Conservation (phyloP, 768 basidiomycete species). For the Boletus fagicola region DNA sequence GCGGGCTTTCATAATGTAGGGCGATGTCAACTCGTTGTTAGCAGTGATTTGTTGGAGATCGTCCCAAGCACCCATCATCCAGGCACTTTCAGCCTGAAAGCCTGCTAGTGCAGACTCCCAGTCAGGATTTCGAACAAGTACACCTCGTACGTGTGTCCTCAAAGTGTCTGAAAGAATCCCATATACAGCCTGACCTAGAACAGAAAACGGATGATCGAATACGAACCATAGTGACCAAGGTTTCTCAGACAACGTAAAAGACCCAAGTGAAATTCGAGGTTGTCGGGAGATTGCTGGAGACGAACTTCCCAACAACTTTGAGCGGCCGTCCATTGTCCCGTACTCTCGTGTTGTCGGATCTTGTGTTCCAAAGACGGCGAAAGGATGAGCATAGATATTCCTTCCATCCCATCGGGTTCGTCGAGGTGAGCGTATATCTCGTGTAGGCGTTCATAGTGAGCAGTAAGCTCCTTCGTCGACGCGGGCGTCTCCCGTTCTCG, state of each 20-base stretch:
- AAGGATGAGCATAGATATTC: conserved; percentile 83
- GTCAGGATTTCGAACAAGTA: conserved; percentile 78
- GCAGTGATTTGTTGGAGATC: conserved; percentile 67
- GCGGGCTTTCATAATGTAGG: conserved; percentile 72
- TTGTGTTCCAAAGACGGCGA: conserved; percentile 92
- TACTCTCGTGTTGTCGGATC: conserved; percentile 96
- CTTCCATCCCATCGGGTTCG: conserved; percentile 99
- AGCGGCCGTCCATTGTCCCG: conserved; percentile 95
- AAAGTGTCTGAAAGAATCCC: conserved; percentile 65
- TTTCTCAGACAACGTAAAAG: conserved; percentile 88
- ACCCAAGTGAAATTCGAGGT: conserved; percentile 85
- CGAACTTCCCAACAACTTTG: conserved; percentile 99
- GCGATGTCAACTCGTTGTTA: conserved; percentile 46
- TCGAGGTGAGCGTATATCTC: conserved; percentile 95
- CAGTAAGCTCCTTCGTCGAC: conserved; percentile 43
- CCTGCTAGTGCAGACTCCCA: conserved; percentile 78
- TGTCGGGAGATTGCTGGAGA: conserved; percentile 86
- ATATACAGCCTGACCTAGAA: neutral
- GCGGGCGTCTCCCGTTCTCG: conserved; percentile 39
- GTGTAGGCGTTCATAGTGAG: conserved; percentile 83
- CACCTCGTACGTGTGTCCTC: conserved; percentile 90
- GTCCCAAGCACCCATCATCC: conserved; percentile 94
- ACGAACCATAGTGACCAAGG: conserved; percentile 93
- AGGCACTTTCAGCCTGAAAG: conserved; percentile 90
- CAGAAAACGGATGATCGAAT: neutral